Evolutionary conservation across 306 rosid genomes (phyloP), one percentile per base, ranked within the genome.

Genomic region (Rosa multiflora): DNA sequence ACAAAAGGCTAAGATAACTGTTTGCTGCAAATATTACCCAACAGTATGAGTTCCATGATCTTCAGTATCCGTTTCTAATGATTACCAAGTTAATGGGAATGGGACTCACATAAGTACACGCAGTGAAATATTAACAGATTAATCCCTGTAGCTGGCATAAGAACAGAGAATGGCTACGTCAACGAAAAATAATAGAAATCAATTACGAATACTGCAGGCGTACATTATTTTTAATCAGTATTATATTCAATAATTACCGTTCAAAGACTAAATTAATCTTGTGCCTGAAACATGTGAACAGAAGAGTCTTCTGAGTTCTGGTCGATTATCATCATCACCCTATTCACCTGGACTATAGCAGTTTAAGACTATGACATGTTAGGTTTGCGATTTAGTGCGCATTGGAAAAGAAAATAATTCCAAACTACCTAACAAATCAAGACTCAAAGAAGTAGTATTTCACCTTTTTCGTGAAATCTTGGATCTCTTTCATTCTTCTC

Each of bases 1-100:
- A 15, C 26, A n/a, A 81, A 49, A 53, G 17, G 29, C 21, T 55
- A 3, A 32, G 58, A 37, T 43, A 75, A 78, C 10, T 53, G 72
- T 21, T 61, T 62, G 80, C 70, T 55, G 78, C 61, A 73, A 64
- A 48, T 69, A 43, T 63, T 86, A 91, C 99, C 94, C 91, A 58
- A 92, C 85, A 77, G 92, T 70, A 23, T 92, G 91, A 76, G 89
- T 11, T 72, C 97, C 92, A 83, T 85, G 66, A 53, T 82, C 20
- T 55, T 72, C 75, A 56, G 88, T 84, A 67, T 90, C 96, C 68
- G 46, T 92, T 86, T 86, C 91, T 63, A 95, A 29, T 29, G 32
- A 29, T 29, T 29, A 29, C 32, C 32, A 29, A 29, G 32, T 29
- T 29, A 29, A 29, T 29, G 32, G 1, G 32, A 0, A 29, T 29